These are phyloP conservation scores for Pseudonitzschia pungens DNA, from an alignment of 108 stramenopile species.

Conservation along the genomic window DNA sequence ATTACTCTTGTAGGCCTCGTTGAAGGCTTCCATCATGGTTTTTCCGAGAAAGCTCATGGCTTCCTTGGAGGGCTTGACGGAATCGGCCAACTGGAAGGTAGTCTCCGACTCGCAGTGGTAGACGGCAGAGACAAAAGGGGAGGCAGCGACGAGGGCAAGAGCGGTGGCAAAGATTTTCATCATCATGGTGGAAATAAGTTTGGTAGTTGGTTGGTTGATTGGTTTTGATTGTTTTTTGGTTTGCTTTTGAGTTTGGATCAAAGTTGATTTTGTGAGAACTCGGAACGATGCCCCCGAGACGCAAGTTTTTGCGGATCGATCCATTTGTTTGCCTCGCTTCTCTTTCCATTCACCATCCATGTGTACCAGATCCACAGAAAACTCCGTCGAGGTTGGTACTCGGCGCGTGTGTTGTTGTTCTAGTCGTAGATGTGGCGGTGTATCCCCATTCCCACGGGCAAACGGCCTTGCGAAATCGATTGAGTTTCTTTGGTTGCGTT, in stretches of 20 bases:
- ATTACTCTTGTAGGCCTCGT: neutral
- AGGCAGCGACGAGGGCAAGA: neutral
- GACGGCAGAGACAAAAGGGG: neutral
- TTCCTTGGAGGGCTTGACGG: neutral
- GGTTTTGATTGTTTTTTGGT: neutral
- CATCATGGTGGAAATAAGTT: neutral
- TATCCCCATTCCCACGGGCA: neutral
- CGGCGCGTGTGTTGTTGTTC: too few species aligned
- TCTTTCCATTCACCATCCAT: too few species aligned
- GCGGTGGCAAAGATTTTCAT: neutral
- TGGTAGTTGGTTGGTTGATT: neutral
- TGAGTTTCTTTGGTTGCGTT: too few species aligned
- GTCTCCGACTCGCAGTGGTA: neutral
- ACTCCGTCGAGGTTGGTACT: too few species aligned
- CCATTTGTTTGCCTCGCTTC: too few species aligned
- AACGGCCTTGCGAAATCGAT: neutral
- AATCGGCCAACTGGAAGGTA: neutral
- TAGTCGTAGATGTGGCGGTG: too few species aligned
- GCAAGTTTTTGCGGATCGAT: too few species aligned
- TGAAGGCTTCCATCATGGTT: neutral
- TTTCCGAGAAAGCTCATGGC: neutral
- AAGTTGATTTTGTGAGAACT: neutral
- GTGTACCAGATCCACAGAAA: too few species aligned
- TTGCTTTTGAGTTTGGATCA: slow-evolving; percentile 9
- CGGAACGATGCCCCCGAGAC: too few species aligned